Evolutionary conservation across 257 asterid genomes (phyloP), one percentile per base, ranked within the genome.

Genomic region (Asclepias syriaca): DNA sequence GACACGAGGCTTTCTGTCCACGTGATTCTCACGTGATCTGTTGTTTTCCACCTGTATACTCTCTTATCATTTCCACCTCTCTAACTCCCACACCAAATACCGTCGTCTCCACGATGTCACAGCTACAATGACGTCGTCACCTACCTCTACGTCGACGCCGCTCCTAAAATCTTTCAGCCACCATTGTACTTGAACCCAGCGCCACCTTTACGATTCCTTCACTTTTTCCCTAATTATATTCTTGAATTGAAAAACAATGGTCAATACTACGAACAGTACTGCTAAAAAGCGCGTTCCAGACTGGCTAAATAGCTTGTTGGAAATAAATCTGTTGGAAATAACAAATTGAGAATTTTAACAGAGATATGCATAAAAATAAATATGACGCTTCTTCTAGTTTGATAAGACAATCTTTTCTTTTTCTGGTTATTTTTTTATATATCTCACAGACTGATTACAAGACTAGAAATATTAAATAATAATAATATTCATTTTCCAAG

Each of bases 211-310:
- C 22, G 57, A 59, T 40, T 69, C 24, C 22, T 76, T 45, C n/a
- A 12, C 10, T 57, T 65, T 65, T 58, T 14, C 2, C n/a, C 10
- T 40, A n/a, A 13, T 32, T 43, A 34, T 55, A 18, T 32, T 48
- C 16, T 56, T 69, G 53, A 43, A 16, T 19, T 18, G 0, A n/a
- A 32, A 3, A n/a, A 56, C 63, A 40, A 70, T 76, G 80, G 68
- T 76, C n/a, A 55, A 66, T 65, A 34, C 72, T 24, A 65, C 67
- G 4, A 70, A 54, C 27, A 56, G 57, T 54, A 39, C 61, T 48
- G 56, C 65, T 48, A 74, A 76, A 45, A 76, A 70, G 80, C 76
- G 76, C 60, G 76, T 76, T 65, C 80, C 80, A 8, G 80, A 76
- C 59, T 76, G 80, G 80, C 68, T 76, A 3, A 76, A n/a, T n/a